Evolutionary conservation across 176 grass and related monocot genomes (phyloP).

Genomic region (Elymus sibiricus): DNA sequence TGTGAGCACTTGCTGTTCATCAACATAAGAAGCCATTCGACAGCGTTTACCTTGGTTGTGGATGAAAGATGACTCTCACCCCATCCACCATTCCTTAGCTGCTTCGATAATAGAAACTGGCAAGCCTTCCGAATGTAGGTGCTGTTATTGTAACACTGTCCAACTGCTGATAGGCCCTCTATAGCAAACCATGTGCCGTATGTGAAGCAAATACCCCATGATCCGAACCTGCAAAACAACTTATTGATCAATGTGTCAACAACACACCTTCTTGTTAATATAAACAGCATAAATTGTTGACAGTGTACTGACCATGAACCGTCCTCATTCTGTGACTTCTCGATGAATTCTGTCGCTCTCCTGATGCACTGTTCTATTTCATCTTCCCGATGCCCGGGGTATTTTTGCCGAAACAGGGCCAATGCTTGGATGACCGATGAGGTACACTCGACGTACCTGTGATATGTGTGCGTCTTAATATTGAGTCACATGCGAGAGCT

Average conservation of each 20-base stretch:
- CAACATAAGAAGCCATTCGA: not conserved
- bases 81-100: slow-evolving; percentile 60
- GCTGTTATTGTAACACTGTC: slow-evolving; percentile 43
- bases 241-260: slow-evolving; percentile 18
- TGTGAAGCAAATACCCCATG: slow-evolving; percentile 73
- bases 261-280: not conserved
- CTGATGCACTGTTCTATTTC: slow-evolving; percentile 58
- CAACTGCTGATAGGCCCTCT: slow-evolving; percentile 47
- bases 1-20: not conserved
- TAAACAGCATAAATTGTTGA: not conserved
- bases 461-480: slow-evolving; percentile 22
- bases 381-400: slow-evolving; percentile 49
- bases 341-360: slow-evolving; percentile 42
- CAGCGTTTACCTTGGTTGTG: slow-evolving; percentile 39
- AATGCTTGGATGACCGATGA: slow-evolving; percentile 65
- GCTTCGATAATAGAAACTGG: slow-evolving; percentile 67
- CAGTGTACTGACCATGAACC: slow-evolving; percentile 61
- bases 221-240: slow-evolving; percentile 48
- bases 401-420: slow-evolving; percentile 40
- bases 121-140: slow-evolving; percentile 47
- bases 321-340: slow-evolving; percentile 65
- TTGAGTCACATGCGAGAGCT: not conserved
- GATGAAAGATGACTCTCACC: slow-evolving; percentile 80
- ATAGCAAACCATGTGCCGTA: slow-evolving; percentile 70
- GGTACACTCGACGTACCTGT: slow-evolving; percentile 73